Conservation (phyloP, 768 basidiomycete species). For the Boletus rex-veris region DNA sequence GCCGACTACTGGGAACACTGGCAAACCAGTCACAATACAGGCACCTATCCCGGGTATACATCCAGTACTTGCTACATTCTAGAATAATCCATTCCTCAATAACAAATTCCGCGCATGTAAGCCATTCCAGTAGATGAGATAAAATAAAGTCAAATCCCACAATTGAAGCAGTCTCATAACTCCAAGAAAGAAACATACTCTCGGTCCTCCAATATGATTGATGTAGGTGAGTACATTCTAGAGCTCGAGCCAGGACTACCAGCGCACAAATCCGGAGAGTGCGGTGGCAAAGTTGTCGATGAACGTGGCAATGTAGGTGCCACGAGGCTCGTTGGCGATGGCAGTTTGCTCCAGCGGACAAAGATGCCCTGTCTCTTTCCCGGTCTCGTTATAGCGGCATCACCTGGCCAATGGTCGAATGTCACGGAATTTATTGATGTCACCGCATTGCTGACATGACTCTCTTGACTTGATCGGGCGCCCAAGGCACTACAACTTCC, state of each 20-base stretch:
- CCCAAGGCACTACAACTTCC: not conserved
- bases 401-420: constrained; percentile 1
- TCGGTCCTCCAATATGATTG: constrained; percentile 8
- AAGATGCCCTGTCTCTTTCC: not conserved
- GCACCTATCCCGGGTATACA: no score
- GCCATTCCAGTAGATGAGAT: no score
- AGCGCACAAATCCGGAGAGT: not conserved
- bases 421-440: constrained; percentile 1
- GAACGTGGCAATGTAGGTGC: not conserved
- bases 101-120: no score
- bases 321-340: not conserved
- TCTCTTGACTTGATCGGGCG: not conserved
- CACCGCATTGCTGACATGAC: not conserved
- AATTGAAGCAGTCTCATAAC: constrained; percentile 3
- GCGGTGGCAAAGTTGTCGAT: not conserved
- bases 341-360: not conserved
- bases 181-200: constrained; percentile 30
- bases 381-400: not conserved
- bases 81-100: no score
- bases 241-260: not conserved
- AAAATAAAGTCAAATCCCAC: no score
- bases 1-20: no score
- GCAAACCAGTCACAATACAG: no score
- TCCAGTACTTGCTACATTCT: no score
- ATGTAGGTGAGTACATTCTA: not conserved